phyloP scores from a whole-genome alignment of 441 rosid genomes.

The Hura crepitans region DNA sequence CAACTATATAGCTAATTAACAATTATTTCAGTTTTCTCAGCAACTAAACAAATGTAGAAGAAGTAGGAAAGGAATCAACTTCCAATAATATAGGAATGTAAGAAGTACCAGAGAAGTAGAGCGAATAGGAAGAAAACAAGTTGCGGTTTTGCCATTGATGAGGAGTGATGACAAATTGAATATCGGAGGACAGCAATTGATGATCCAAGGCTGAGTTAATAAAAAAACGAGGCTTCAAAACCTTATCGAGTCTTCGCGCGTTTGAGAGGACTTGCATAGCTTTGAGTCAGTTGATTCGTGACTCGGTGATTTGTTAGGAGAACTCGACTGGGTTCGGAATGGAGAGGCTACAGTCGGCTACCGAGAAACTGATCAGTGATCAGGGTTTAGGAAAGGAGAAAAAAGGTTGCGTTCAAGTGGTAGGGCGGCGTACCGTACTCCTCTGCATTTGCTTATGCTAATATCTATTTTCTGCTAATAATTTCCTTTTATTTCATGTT shows the following conservation, averaged over 20 bases:
- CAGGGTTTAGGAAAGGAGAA: conserved; percentile 23
- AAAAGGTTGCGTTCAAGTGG: not conserved
- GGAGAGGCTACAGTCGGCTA: not conserved
- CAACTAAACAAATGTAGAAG: not conserved
- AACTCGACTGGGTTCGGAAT: not conserved
- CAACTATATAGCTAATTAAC: not conserved
- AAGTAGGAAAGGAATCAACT: not conserved
- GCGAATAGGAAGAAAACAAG: conserved; percentile 21
- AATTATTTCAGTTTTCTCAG: not conserved
- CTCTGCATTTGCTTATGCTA: conserved; percentile 5
- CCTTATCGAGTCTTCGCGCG: conserved; percentile 41
- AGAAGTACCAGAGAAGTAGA: conserved; percentile 35
- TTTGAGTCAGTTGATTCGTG: conserved; percentile 9
- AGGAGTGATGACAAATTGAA: conserved; percentile 22
- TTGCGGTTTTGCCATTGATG: conserved; percentile 27
- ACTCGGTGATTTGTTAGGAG: conserved; percentile 2
- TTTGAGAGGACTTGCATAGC: conserved; percentile 48
- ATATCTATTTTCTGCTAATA: not conserved
- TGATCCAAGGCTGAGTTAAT: conserved; percentile 24
- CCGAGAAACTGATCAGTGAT: conserved; percentile 10
- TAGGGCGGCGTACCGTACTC: not conserved
- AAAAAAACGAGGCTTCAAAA: conserved; percentile 30
- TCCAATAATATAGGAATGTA: not conserved
- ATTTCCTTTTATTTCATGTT: not conserved
- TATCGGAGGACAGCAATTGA: conserved; percentile 25